Conservation (phyloP, 176 grass and related monocot genomes). For the Oropetium thomaeum region DNA sequence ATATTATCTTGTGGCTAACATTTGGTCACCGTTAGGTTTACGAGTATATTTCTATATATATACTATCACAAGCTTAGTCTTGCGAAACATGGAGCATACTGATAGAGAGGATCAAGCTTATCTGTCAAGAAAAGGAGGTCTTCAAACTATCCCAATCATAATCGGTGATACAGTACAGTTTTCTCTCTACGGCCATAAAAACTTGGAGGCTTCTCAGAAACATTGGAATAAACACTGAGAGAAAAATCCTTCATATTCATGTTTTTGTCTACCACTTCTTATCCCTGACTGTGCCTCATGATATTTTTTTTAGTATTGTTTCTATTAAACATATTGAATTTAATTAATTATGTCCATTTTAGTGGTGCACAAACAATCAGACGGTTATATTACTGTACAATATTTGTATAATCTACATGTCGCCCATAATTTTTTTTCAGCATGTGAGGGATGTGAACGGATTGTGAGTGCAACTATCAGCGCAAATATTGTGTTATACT, state of each 20-base stretch:
- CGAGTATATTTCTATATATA: neutral
- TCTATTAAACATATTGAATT: too few species aligned
- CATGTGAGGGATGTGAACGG: conserved; percentile 19
- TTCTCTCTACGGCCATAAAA: neutral
- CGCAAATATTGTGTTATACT: conserved; percentile 33
- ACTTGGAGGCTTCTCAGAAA: neutral
- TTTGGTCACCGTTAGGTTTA: neutral
- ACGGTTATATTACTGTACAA: neutral
- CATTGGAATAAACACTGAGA: neutral
- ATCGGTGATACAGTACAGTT: neutral
- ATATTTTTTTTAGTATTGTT: too few species aligned
- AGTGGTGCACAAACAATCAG: too few species aligned
- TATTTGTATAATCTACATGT: neutral
- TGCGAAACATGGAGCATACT: neutral
- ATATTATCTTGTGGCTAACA: neutral
- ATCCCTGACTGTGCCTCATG: too few species aligned
- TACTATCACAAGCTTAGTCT: neutral
- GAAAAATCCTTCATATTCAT: neutral
- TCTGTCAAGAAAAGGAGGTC: neutral
- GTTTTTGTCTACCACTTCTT: neutral
- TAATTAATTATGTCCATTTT: too few species aligned
- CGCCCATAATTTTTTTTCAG: neutral
- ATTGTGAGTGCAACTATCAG: conserved; percentile 17
- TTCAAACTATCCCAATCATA: neutral
- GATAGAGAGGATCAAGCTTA: neutral